Evolutionary conservation across 768 basidiomycete species (phyloP), one percentile per base, ranked within the genome.

Genomic region (Coprinopsis strossmayeri): DNA sequence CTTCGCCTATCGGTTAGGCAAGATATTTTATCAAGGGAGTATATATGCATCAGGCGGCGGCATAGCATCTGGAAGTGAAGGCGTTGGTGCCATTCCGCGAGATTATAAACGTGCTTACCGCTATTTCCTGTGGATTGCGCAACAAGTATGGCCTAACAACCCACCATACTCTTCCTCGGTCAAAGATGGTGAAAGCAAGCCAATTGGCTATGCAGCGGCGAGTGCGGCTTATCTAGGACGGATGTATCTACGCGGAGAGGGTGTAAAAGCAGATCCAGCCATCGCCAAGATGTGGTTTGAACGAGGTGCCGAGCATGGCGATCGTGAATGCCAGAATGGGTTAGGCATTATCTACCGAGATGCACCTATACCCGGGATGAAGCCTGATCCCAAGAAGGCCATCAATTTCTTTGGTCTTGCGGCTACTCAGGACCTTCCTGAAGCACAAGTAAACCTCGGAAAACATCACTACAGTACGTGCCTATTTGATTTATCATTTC

Each of bases 231-330:
- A 90, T 65, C 64, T 98, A 5, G 96, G 95, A 0, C 78, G 91
- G 49, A 98, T 99, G 93, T 87, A 87, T 57, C 64, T 99, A 26
- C 74, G 96, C 30, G 95, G 96, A 0, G 96, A 98, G 62, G 95
- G 94, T 5, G 81, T 90, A 20, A 85, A 84, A 56, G 72, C 74
- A 51, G 89, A 97, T 63, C 75, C 78, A 17, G 70, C 74, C 23
- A 64, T 78, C 53, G 94, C 91, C 7, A 91, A 83, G 69, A 78
- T 94, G 70, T 99, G 96, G 96, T 94, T 94, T 56, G 89, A 92
- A 57, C 76, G 96, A 45, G 95, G 90, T 1, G 79, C 75, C 11
- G 77, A 79, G 35, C 77, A 83, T 59, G 84, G 82, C 21, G 95
- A 99, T 58, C 78, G 84, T 50, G 95, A 98, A 64, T 87, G 84